These are phyloP conservation scores for Microdochium bolleyi DNA, from an alignment of 2,329 filamentous ascomycete species.

Conservation along the genomic window DNA sequence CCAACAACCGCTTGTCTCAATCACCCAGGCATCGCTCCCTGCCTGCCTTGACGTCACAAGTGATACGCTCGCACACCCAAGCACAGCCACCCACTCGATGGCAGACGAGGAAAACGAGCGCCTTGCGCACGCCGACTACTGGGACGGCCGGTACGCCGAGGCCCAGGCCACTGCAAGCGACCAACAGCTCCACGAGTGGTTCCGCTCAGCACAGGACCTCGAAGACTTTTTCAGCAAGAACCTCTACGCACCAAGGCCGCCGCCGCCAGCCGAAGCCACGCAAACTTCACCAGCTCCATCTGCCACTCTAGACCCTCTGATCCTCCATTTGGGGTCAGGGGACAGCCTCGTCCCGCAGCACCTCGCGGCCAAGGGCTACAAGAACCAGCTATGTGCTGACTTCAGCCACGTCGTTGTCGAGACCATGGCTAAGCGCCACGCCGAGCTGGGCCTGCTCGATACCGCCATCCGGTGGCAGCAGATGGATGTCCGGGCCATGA, in stretches of 20 bases:
- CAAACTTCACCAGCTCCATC: constrained; percentile 6
- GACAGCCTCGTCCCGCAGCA: constrained; percentile 49
- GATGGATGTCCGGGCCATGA: constrained; percentile 44
- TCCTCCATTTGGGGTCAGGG: constrained; percentile 50
- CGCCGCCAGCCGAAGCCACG: constrained; percentile 8
- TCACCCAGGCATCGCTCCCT: background rate
- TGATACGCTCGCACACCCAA: background rate
- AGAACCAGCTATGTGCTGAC: constrained; percentile 44
- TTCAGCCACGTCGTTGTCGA: constrained; percentile 46
- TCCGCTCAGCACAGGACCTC: constrained; percentile 37
- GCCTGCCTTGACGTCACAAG: background rate
- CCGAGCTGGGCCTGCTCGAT: constrained; percentile 10
- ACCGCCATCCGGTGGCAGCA: constrained; percentile 37
- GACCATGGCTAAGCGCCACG: constrained; percentile 38
- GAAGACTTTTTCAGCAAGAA: constrained; percentile 35
- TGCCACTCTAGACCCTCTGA: constrained; percentile 19
- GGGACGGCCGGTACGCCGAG: constrained; percentile 38
- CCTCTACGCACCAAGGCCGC: constrained; percentile 26
- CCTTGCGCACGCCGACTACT: constrained; percentile 35
- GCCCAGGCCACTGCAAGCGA: constrained; percentile 21
- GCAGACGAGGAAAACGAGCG: constrained; percentile 18
- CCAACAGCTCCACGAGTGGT: constrained; percentile 44
- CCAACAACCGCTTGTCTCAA: too few relatives aligned
- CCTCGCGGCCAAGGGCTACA: constrained; percentile 37
- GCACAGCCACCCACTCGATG: background rate